Conservation (phyloP, 257 asterid species). For the Lavandula angustifolia region DNA sequence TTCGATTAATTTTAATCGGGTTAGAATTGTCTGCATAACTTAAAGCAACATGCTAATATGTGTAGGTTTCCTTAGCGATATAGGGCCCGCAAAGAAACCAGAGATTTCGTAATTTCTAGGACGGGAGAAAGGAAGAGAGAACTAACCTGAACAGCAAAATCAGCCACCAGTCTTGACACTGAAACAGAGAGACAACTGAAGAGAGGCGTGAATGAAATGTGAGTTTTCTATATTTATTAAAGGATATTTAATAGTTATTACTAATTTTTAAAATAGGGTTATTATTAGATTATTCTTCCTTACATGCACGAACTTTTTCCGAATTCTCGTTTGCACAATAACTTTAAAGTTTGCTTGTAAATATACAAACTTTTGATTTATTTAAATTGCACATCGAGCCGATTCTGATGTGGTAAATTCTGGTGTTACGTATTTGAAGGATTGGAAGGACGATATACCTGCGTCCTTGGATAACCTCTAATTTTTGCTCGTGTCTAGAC, state of each 20-base stretch:
- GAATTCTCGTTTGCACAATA: too few species aligned
- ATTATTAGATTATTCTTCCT: too few species aligned
- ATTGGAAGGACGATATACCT: too few species aligned
- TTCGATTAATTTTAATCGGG: background rate
- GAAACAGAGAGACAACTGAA: background rate
- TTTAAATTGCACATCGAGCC: too few species aligned
- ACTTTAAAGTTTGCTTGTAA: too few species aligned
- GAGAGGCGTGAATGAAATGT: background rate
- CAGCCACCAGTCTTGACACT: background rate
- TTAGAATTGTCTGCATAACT: background rate
- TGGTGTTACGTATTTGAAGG: too few species aligned
- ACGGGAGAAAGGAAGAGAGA: background rate
- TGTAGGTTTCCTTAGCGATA: background rate
- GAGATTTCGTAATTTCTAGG: background rate
- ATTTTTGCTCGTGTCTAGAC: too few species aligned
- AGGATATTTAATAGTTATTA: background rate
- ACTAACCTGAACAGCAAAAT: constrained; percentile 24
- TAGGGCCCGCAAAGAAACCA: background rate
- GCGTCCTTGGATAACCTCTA: too few species aligned
- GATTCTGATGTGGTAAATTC: too few species aligned
- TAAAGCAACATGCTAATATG: background rate
- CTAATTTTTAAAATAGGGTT: too few species aligned
- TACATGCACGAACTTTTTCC: too few species aligned
- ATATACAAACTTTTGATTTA: too few species aligned
- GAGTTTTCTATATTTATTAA: background rate